phyloP scores from a whole-genome alignment of 1,139 yeast genomes.

The Fermentozyma sake region DNA sequence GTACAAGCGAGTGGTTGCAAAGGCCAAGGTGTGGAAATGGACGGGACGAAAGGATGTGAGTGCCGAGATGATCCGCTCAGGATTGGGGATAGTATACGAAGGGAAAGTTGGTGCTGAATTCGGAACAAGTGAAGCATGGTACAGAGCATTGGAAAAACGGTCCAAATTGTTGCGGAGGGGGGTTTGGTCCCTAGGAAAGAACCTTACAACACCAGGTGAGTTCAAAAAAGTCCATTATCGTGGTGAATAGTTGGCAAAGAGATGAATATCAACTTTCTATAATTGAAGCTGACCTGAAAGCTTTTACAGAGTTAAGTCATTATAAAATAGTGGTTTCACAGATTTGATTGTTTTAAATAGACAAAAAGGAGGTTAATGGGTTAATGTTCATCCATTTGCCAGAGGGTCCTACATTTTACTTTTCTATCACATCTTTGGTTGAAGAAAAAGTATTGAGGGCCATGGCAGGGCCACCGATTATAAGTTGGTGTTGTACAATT shows the following conservation, averaged over 20 bases:
- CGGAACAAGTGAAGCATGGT: slow-evolving; percentile 65
- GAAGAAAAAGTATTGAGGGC: slow-evolving; percentile 71
- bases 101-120: slow-evolving; percentile 79
- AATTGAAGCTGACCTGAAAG: too few relatives aligned
- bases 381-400: slow-evolving; percentile 90
- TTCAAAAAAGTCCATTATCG: slow-evolving; percentile 46
- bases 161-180: slow-evolving; percentile 63
- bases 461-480: slow-evolving; percentile 91
- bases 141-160: slow-evolving; percentile 51
- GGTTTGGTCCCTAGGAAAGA: slow-evolving; percentile 57
- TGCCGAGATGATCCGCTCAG: slow-evolving; percentile 77
- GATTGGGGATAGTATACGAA: slow-evolving; percentile 86
- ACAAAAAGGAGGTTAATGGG: slow-evolving; percentile 87
- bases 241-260: too few relatives aligned
- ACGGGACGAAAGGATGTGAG: slow-evolving; percentile 76
- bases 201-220: slow-evolving; percentile 74
- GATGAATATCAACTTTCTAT: too few relatives aligned
- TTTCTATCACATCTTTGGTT: slow-evolving; percentile 71
- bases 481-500: slow-evolving; percentile 81
- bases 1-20: slow-evolving; percentile 83
- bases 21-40: slow-evolving; percentile 71
- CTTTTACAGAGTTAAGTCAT: too few relatives aligned
- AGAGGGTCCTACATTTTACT: slow-evolving; percentile 91
- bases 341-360: slow-evolving; percentile 83
- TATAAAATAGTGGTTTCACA: slow-evolving; percentile 82